phyloP scores from a whole-genome alignment of 768 basidiomycete genomes.

The Terana coerulea region DNA sequence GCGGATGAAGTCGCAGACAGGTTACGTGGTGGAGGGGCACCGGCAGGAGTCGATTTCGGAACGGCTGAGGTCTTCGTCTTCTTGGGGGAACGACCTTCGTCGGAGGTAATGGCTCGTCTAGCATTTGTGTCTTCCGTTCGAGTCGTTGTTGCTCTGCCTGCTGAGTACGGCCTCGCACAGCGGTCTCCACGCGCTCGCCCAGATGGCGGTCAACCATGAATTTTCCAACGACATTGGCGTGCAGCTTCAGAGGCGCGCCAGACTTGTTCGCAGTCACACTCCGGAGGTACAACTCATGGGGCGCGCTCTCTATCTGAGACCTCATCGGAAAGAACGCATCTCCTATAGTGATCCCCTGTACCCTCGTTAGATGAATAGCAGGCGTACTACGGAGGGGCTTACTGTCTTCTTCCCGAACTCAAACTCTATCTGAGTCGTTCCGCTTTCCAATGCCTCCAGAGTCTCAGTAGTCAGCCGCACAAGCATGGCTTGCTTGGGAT shows the following conservation, averaged over 20 bases:
- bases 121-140: slow-evolving; percentile 44
- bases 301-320: slow-evolving; percentile 42
- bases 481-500: slow-evolving; percentile 71
- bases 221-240: slow-evolving; percentile 73
- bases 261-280: slow-evolving; percentile 48
- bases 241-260: slow-evolving; percentile 64
- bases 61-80: slow-evolving; percentile 31
- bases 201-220: slow-evolving; percentile 64
- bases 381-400: background rate
- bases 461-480: slow-evolving; percentile 73
- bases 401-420: slow-evolving; percentile 63
- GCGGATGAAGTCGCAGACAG: slow-evolving; percentile 14
- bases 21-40: background rate
- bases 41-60: slow-evolving; percentile 22
- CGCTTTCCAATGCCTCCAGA: slow-evolving; percentile 59
- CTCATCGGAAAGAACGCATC: slow-evolving; percentile 61
- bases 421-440: slow-evolving; percentile 47
- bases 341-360: slow-evolving; percentile 64
- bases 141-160: slow-evolving; percentile 42
- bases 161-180: slow-evolving; percentile 34
- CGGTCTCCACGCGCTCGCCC: slow-evolving; percentile 38
- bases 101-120: slow-evolving; percentile 31
- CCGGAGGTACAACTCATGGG: slow-evolving; percentile 74
- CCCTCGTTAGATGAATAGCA: background rate
- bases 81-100: slow-evolving; percentile 16